A percentile compares a stretch with the other conserved stretches of the same genome.
Conservation (phyloP, 495 filamentous ascomycete genomes). For the Neurospora pannonica region DNA sequence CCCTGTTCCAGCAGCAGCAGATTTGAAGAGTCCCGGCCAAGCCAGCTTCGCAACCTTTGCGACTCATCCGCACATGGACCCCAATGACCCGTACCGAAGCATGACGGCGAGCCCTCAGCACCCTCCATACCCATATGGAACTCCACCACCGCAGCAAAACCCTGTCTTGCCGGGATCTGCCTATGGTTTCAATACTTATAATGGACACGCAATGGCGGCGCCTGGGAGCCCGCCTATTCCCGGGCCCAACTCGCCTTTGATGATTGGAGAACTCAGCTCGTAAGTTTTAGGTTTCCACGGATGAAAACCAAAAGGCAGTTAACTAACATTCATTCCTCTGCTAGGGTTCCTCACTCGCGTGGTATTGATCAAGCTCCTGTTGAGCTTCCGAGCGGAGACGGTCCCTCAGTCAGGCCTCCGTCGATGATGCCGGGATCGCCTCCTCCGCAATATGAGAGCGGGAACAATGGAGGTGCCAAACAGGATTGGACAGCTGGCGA, state of each 20-base stretch:
- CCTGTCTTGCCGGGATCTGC: neutral
- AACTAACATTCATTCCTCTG: neutral
- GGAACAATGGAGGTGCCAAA: neutral
- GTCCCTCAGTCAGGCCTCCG: neutral
- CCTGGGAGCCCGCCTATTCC: constrained; percentile 1
- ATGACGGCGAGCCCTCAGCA: constrained; percentile 4
- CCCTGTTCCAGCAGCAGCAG: neutral
- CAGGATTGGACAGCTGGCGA: neutral
- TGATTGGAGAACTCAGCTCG: neutral
- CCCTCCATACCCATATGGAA: neutral
- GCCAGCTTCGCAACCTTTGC: constrained; percentile 11
- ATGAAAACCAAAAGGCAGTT: neutral
- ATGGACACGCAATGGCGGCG: neutral
- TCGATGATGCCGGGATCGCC: neutral
- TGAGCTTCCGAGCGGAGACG: neutral
- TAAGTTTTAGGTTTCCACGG: neutral
- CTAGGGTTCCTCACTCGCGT: neutral
- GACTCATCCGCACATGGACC: neutral
- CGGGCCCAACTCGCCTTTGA: neutral
- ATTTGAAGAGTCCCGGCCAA: constrained; percentile 20
- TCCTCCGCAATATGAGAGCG: neutral
- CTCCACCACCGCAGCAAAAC: constrained; percentile 2
- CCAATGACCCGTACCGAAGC: constrained; percentile 6
- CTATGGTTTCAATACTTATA: neutral
- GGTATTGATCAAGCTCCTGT: neutral